Base-by-base conservation (phyloP, 148 eudicot species). In the Vaccinium corymbosum region DNA sequence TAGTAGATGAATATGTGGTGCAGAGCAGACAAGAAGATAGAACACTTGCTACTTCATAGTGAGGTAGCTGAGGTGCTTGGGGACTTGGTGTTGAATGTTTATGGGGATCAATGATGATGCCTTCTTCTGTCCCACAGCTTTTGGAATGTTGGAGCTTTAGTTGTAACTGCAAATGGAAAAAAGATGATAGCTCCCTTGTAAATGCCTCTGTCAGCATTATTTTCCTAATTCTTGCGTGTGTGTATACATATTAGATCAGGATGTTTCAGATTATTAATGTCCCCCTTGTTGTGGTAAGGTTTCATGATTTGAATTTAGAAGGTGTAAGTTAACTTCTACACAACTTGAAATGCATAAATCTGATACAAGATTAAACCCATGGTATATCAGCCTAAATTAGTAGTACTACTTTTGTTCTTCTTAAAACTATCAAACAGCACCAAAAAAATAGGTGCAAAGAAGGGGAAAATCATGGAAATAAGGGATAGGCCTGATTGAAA, bases 391-490 rank as follows among this genome's bases (percentile, higher is more conserved):
- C 62, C 62, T 52, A 53, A 2, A 53, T 6, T 15, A 20, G 42
- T 6, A 53, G 27, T 78, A 51, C 15, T 53, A 78, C 27, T 52
- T 78, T 27, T 27, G 8, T 53, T 1, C 61, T 16, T 52, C 22
- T 53, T 78, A 53, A 78, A 5, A 25, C 64, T 53, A 0, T 15
- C 0, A 13, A 77, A 77, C 15, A 59, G 38, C 64, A 76, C 4
- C 4, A 29, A 29, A 78, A 78, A 53, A 75, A 50, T 2, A 16
- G 62, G 32, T 78, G 81, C 53, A 78, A 78, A 49, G 80, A 53
- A 27, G 64, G 20, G 22, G 48, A 8, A 17, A 73, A 35, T 13
- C 10, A 73, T 68, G 6, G 50, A 42, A 75, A 19, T 17, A 42
- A 75, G 2, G 78, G 27, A 20, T 22, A 5, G 0, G 1, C 59